phyloP scores from a whole-genome alignment of 805 yeast genomes.

The Saccharomycopsis amapae region DNA sequence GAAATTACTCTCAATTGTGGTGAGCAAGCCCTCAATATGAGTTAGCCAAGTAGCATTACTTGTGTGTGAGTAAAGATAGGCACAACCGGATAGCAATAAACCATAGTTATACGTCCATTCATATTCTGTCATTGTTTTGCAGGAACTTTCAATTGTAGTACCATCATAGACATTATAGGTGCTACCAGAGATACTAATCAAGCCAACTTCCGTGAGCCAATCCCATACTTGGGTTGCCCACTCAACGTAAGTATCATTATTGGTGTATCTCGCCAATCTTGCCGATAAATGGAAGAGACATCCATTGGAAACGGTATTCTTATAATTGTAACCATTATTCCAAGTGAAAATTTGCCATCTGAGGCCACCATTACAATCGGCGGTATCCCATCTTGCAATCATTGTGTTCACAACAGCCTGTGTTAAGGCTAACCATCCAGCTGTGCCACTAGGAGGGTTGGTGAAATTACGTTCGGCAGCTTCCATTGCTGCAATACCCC shows the following conservation, averaged over 20 bases:
- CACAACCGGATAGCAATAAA: constrained; percentile 58
- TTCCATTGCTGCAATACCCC: constrained; percentile 83
- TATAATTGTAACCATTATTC: constrained; percentile 83
- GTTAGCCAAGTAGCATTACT: constrained; percentile 51
- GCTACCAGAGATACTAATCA: constrained; percentile 35
- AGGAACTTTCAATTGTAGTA: constrained; percentile 50
- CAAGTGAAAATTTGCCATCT: constrained; percentile 90
- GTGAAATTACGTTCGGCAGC: constrained; percentile 82
- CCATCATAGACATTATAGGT: constrained; percentile 21
- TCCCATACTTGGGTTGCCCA: constrained; percentile 68
- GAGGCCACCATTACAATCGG: constrained; percentile 64
- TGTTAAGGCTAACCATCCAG: constrained; percentile 69
- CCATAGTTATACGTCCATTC: constrained; percentile 79
- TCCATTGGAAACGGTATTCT: constrained; percentile 84
- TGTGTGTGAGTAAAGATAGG: constrained; percentile 59
- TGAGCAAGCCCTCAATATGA: constrained; percentile 43
- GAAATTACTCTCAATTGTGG: constrained; percentile 40
- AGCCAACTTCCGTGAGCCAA: constrained; percentile 53
- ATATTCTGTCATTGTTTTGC: constrained; percentile 42
- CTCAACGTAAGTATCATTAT: constrained; percentile 63
- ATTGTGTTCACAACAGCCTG: constrained; percentile 86
- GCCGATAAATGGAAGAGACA: constrained; percentile 76
- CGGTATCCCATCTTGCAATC: constrained; percentile 70
- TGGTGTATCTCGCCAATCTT: constrained; percentile 72
- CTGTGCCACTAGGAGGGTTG: constrained; percentile 51